Evolutionary conservation across 2,329 filamentous ascomycete species (phyloP), one percentile per base, ranked within the genome.

Genomic region (Colletotrichum sp.): DNA sequence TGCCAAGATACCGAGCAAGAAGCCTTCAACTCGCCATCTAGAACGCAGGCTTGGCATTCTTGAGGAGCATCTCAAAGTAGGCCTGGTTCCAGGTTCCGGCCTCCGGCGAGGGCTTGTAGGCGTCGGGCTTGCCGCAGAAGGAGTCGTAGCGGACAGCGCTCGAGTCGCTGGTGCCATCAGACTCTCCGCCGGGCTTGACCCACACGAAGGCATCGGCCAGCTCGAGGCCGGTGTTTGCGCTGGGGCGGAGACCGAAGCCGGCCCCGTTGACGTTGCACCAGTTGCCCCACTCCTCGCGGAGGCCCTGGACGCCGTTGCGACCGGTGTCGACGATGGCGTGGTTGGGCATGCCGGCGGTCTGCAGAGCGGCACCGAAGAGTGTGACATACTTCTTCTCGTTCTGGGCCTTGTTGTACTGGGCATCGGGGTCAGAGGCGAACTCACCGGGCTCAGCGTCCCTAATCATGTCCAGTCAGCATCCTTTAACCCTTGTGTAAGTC

Each of bases 151-250:
- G 82, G 60, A 36, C 71, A 59, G 84, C 83, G 36, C 80, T 81
- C 55, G 72, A 78, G 81, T 85, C 84, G 79, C 81, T 83, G 60
- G 84, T 85, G n/a, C 84, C 85, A 69, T 86, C 79, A 10, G 84
- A 94, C 82, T 89, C 88, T 76, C 88, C 87, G 78, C 92, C 91
- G 18, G 92, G 92, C 88, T 93, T 93, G 80, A 92, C 85, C 92
- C 92, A 93, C 65, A 93, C 92, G 78, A 93, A 92, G 44, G 91
- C 90, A 83, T 93, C 92, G 68, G 89, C 87, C 24, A 92, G 87
- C 8, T 84, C 81, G 79, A 90, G 85, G 60, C 89, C 90, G n/a
- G 91, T 93, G 78, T 88, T 83, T 8, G 90, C 87, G 3, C 89
- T 90, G 1, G 91, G 90, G 52, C 90, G 88, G 64, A 86, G 84